These are phyloP conservation scores for Oenanthe sinensis DNA, from an alignment of 129 eudicot genomes.

Conservation along the genomic window DNA sequence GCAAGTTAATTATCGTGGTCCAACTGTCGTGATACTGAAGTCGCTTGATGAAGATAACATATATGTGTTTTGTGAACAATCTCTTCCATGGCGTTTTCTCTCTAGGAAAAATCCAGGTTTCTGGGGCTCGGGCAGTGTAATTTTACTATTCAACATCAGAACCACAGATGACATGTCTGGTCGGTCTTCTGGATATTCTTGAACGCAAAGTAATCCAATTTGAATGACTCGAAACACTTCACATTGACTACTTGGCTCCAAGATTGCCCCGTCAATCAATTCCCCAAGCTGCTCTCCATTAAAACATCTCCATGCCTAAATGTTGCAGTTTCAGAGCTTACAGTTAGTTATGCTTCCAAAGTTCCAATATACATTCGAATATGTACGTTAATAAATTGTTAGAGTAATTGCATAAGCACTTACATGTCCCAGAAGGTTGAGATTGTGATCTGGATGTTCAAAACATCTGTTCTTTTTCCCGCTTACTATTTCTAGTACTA, in stretches of 20 bases:
- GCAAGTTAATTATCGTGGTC: neutral
- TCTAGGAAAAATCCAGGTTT: slow-evolving; percentile 23
- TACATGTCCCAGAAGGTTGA: slow-evolving; percentile 8
- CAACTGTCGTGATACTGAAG: neutral
- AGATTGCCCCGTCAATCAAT: neutral
- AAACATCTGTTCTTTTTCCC: neutral
- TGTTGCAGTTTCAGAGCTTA: neutral
- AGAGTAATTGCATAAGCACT: neutral
- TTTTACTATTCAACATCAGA: slow-evolving; percentile 31
- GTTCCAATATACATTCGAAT: neutral
- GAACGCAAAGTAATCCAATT: slow-evolving; percentile 38
- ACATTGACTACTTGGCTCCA: slow-evolving; percentile 7
- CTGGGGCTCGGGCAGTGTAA: slow-evolving; percentile 20
- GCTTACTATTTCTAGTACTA: neutral
- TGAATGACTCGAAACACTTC: slow-evolving; percentile 16
- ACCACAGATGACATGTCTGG: slow-evolving; percentile 37
- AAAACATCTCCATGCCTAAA: slow-evolving; percentile 17
- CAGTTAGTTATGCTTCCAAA: neutral
- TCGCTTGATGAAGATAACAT: neutral
- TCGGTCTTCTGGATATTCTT: slow-evolving; percentile 33
- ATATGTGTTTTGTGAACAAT: neutral
- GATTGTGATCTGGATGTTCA: slow-evolving; percentile 11
- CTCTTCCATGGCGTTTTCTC: slow-evolving; percentile 2
- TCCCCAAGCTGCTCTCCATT: slow-evolving; percentile 14
- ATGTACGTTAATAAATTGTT: neutral